Base-by-base conservation (phyloP, 192 early-diverging fungal species). In the Gigaspora rosea region DNA sequence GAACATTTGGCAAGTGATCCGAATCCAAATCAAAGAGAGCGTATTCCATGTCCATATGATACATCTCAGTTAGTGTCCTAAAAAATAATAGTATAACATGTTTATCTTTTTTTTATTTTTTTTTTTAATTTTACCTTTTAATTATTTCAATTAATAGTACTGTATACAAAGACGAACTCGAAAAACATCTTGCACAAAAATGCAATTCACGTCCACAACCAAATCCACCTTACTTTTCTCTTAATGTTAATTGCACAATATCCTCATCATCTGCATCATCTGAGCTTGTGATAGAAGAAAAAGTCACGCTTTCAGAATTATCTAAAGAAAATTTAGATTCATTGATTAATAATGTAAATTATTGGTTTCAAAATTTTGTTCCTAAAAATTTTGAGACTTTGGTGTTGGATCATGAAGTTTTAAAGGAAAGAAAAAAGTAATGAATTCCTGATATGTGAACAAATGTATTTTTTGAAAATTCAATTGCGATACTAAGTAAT, bases 1-100 rank as follows among this genome's bases (percentile, higher is more conserved):
- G 56, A 73, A 59, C 56, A 73, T 22, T 57, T 58, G 22, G 33
- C 18, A 5, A 41, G 35, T 73, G 71, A 73, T 33, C 10, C 35
- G 58, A 59, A 73, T 35, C 13, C 8, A 33, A 73, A 7, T 22
- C 33, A 4, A 15, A 59, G 20, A 51, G 67, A 69, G 50, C 36
- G 71, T 18, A 73, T 73, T 61, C 33, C 36, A 16, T 73, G 71
- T 13, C 71, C 71, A 7, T 73, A 58, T 47, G 71, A 73, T 59
- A 33, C 18, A 58, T 73, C 71, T 8, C 71, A 73, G 71, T 73
- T 20, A 59, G 71, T 73, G 13, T 33, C 20, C 9, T 36, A 41
- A 54, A n/a, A 11, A 11, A 15, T 7, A 46, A 41, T 6, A 35
- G 1, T 9, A 9, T 27, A 12, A n/a, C 27, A 27, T 27, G 27